Evolutionary conservation across 331 rosid species (phyloP), one percentile per base, ranked within the genome.

Genomic region (Malus hybrid): DNA sequence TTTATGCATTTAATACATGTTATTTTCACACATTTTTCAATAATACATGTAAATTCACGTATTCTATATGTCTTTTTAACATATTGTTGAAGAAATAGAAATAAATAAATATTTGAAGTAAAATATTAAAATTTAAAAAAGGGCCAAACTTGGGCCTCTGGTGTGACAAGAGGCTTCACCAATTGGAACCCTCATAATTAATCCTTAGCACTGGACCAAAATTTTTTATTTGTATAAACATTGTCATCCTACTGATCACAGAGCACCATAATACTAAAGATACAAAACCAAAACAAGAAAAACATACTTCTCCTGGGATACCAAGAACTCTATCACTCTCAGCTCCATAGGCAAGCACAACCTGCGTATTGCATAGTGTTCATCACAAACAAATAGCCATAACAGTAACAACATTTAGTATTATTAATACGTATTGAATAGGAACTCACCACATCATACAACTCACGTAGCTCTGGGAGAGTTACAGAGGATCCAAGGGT

Each of bases 321-420:
- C 96, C 92, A 72, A 94, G 91, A 80, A 46, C 86, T 86, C 97
- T 88, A 79, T 92, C 97, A 82, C 96, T 92, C 85, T 90, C 99
- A 73, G 97, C 99, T 46, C 99, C 97, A 62, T 90, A 95, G 33
- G 97, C 89, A 28, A 95, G 97, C 82, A 92, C 90, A 79, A 92
- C 97, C 99, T 95, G 87, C 75, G 61, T 81, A 74, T 79, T 24
- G 33, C 80, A 56, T 28, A 69, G 12, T 44, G 67, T 54, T 56
- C 24, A 67, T 75, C 50, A 50, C 56, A 68, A 77, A 27, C 60
- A 84, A 63, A 81, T 65, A 57, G 54, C 19, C 14, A 39, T 7
- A 29, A 42, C 78, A 55, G n/a, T 8, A 66, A 67, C 1, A 3
- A 6, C 54, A 22, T 67, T 39, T 13, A 67, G 56, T 22, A 56